Base-by-base conservation (phyloP, 345 rosid species). In the Ceriops tagal region DNA sequence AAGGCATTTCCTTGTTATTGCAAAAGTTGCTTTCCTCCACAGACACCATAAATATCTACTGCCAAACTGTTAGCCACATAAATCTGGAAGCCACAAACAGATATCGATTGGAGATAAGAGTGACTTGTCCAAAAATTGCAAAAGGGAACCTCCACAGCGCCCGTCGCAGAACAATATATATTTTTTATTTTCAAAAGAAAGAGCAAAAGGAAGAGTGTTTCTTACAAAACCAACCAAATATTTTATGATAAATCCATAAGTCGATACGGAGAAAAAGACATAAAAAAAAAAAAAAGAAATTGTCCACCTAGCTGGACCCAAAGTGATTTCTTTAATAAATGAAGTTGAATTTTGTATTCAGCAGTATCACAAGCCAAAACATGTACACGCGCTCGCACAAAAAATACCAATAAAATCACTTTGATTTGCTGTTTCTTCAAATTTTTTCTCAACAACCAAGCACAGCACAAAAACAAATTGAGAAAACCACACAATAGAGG, bases 41-140 rank as follows among this genome's bases (percentile, higher is more conserved):
- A 66, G 22, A 58, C 24, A 20, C 26, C 32, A 43, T 55, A 62
- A 73, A 53, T 31, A 8, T 26, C 58, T 24, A 60, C 10, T 61
- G 8, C 20, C 11, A 58, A 51, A 59, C 34, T 49, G 28, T 24
- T 9, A 21, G 32, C 63, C 21, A 39, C 28, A 8, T 61, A 9
- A 21, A 28, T 43, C 53, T 28, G 24, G 22, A 27, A 18, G 9
- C 22, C 15, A 53, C 53, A 8, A 24, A 52, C 8, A 21, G 30
- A 31, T 9, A 66, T 39, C 16, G 4, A 39, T 39, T 39, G 47
- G 13, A 9, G 16, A 39, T 39, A 11, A 3, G 47, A 39, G 13
- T 43, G 49, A 43, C 0, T 15, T 43, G 49, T 43, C 19, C 3
- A 43, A 43, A 43, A 43, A 18, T 43, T 13, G 2, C 26, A 11